Evolutionary conservation across 176 grass and related monocot genomes (phyloP).

Genomic region (Phragmites australis): DNA sequence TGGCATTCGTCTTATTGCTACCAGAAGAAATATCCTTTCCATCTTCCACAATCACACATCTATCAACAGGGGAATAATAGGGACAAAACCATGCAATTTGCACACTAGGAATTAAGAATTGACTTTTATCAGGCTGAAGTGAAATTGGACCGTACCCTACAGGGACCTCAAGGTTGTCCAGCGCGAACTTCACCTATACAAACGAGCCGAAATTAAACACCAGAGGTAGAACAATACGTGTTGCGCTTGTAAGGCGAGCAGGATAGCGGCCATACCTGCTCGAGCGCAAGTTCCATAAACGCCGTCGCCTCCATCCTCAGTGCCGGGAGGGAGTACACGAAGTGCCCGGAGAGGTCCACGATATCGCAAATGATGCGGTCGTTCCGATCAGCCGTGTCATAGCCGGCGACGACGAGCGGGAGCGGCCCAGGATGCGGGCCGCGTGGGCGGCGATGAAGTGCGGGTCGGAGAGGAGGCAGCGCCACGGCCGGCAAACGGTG

Average conservation of each 20-base stretch:
- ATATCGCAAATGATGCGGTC: not conserved
- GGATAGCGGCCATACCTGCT: slow-evolving; percentile 55
- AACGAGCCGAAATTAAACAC: slow-evolving; percentile 3
- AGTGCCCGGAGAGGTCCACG: not conserved
- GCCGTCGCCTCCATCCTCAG: slow-evolving; percentile 3
- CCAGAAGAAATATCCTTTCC: slow-evolving; percentile 74
- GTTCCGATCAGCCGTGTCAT: not conserved
- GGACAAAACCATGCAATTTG: slow-evolving; percentile 15
- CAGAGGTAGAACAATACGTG: not conserved
- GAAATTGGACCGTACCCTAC: slow-evolving; percentile 60
- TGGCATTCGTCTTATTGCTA: slow-evolving; percentile 72
- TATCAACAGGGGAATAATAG: slow-evolving; percentile 18
- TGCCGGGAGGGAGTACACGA: not conserved
- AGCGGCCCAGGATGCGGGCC: not conserved
- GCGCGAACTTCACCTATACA: slow-evolving; percentile 69
- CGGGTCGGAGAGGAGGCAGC: not conserved
- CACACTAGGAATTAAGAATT: not conserved
- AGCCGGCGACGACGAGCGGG: not conserved
- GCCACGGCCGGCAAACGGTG: not conserved
- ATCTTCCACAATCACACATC: slow-evolving; percentile 87
- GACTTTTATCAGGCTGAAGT: not conserved
- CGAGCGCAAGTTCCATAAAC: slow-evolving; percentile 74
- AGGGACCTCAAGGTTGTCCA: slow-evolving; percentile 88
- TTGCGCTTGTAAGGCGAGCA: not conserved
- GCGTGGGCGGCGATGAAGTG: not conserved